Percentiles rank a stretch among this genome's conserved stretches.
phyloP scores from a whole-genome alignment of 2,329 filamentous ascomycete genomes.

The Parastagonospora nodorum region DNA sequence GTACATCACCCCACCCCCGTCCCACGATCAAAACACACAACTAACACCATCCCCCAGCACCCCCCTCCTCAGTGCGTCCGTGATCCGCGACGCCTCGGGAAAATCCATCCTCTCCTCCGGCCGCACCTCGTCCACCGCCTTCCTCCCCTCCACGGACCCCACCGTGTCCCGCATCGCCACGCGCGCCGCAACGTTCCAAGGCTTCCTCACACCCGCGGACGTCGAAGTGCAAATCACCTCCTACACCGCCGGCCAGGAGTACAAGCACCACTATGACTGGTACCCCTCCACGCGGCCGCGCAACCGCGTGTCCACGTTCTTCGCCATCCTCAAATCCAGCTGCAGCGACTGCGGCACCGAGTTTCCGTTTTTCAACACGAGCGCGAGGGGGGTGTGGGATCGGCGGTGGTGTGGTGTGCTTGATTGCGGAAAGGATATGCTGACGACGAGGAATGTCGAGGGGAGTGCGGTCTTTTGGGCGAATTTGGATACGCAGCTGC shows the following conservation, averaged over 20 bases:
- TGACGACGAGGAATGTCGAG: constrained; percentile 57
- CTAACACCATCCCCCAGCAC: constrained; percentile 12
- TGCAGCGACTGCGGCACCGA: neutral
- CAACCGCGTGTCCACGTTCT: constrained; percentile 31
- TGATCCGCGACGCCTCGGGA: constrained; percentile 24
- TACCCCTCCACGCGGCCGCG: constrained; percentile 8
- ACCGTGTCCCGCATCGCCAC: constrained; percentile 28
- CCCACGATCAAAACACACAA: neutral
- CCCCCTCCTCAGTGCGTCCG: constrained; percentile 25
- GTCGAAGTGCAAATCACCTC: constrained; percentile 30
- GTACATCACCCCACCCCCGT: neutral
- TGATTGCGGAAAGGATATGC: neutral
- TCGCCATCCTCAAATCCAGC: constrained; percentile 10
- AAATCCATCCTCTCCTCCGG: constrained; percentile 19
- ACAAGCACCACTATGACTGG: constrained; percentile 17
- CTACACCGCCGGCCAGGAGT: constrained; percentile 27
- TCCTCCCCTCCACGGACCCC: constrained; percentile 19
- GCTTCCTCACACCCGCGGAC: constrained; percentile 3
- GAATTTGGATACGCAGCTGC: constrained; percentile 57
- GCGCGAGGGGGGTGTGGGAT: neutral
- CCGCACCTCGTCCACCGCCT: constrained; percentile 31
- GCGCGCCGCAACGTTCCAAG: constrained; percentile 32
- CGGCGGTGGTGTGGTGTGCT: neutral
- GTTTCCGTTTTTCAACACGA: neutral
- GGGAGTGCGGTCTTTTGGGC: constrained; percentile 66